Conservation (phyloP, 1,139 yeast genomes). For the Debaryomyces udenii region DNA sequence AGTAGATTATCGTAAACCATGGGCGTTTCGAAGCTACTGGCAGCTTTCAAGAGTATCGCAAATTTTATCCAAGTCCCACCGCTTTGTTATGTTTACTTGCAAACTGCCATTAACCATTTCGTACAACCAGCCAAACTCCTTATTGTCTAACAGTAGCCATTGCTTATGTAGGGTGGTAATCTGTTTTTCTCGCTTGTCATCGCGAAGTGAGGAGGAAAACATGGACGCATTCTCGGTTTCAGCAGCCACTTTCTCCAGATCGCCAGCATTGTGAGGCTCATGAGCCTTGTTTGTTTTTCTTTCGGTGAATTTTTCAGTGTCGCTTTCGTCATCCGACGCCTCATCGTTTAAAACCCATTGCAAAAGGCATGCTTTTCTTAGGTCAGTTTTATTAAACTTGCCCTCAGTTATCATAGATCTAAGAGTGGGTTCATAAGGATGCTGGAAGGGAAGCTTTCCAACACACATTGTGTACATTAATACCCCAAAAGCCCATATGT, state of each 20-base stretch:
- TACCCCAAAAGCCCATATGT: conserved; percentile 91
- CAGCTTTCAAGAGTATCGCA: conserved; percentile 2
- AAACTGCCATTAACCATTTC: conserved; percentile 60
- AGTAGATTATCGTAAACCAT: neutral
- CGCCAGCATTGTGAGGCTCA: conserved; percentile 13
- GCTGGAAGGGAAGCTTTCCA: conserved; percentile 81
- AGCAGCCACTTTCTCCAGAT: conserved; percentile 21
- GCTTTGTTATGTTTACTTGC: conserved; percentile 48
- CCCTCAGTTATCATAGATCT: conserved; percentile 74
- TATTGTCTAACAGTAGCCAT: conserved; percentile 27
- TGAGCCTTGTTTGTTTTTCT: too few species aligned
- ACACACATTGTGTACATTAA: conserved; percentile 70
- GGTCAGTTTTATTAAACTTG: conserved; percentile 52
- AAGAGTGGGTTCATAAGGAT: conserved; percentile 76
- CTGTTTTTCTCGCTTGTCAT: conserved; percentile 7
- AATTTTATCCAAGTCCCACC: conserved; percentile 54
- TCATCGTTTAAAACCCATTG: conserved; percentile 29
- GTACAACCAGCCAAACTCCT: conserved; percentile 35
- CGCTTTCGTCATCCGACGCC: neutral
- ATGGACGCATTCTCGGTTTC: conserved; percentile 10
- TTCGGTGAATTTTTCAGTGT: conserved; percentile 7
- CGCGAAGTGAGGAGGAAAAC: conserved; percentile 12
- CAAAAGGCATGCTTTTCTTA: conserved; percentile 37
- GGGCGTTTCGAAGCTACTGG: neutral
- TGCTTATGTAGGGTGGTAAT: conserved; percentile 19